Base-by-base conservation (phyloP, 768 basidiomycete species). In the Mycena epipterygia region DNA sequence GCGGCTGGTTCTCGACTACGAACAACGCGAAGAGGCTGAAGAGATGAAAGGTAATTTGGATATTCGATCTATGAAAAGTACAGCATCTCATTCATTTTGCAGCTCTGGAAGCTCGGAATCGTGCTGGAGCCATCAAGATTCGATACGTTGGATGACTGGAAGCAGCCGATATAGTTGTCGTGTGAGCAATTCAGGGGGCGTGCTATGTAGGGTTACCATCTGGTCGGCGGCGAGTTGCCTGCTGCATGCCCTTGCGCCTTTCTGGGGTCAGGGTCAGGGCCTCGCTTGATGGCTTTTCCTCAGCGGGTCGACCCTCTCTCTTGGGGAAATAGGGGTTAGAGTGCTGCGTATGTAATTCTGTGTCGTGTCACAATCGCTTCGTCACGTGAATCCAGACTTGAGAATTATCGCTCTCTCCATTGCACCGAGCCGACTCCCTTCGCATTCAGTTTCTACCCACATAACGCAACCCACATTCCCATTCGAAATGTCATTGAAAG, bases 1-100 rank as follows among this genome's bases (percentile, higher is more conserved):
- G 84, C 90, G 92, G n/a, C 87, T 99, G 23, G 98, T 98, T 5
- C 87, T 97, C 60, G 89, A 95, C 78, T 96, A 95, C 72, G 95
- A 95, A 77, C 95, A 95, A 75, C 92, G 92, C 37, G 95, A 95
- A 79, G 95, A 95, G 81, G 92, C 88, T 4, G 93, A 95, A 78
- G 93, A 94, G 76, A 76, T 93, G 74, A 93, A 90, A 88, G 93
- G 93, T 92, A 30, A 39, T 41, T 59, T 35, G 13, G 13, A 9
- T 27, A 62, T 46, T 72, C 19, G 25, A 27, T 64, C 42, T 32
- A 60, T n/a, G 53, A 29, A 16, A 30, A 35, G 25, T 64, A 27
- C 23, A n/a, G 41, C 44, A 16, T 61, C 46, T 58, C 64, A 55
- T 46, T 55, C 30, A 35, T 27, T 48, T 25, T 48, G 25, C 53